Evolutionary conservation across 2,329 filamentous ascomycete species (phyloP), one percentile per base, ranked within the genome.

Genomic region (Sarocladium brachiariae): DNA sequence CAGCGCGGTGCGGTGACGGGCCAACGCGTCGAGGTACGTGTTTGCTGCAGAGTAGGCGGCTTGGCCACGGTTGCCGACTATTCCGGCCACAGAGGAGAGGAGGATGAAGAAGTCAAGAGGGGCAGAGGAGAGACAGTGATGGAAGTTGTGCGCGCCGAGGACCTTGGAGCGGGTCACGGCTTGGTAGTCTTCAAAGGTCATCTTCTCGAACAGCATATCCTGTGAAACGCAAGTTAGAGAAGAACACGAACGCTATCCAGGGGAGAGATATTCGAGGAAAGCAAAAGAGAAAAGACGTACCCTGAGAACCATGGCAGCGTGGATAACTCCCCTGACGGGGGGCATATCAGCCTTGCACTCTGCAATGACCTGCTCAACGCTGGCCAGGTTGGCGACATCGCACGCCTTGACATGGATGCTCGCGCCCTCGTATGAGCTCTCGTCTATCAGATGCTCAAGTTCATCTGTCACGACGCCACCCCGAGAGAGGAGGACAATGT

Each of bases 251-350:
- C 7, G 13, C 27, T 30, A 7, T 30, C 27, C 27, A 18, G 23
- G 41, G 41, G 8, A 34, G 11, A 10, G 8, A 23, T 33, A 18
- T 33, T 14, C 25, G 18, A 10, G 8, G 21, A 30, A 16, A 33
- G 43, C 21, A 18, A 16, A 16, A 24, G n/a, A 48, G 19, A 35
- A 19, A n/a, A 21, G 8, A 50, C 46, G 27, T 52, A 52, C 50
- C 19, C 34, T 23, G 18, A 69, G 58, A 1, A 74, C 67, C 69
- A 75, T 72, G 2, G 69, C 66, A 3, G 62, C 61, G 39, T 75
- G 70, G 35, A 76, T 62, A 13, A 73, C 64, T 11, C 73, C 72
- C 31, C 61, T 59, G 24, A 75, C 63, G 1, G 70, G 69, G 50
- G 57, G 57, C 7, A 61, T 39, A 2, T 50, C 30, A n/a, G 45